These are phyloP conservation scores for Diaporthe ilicicola DNA, from an alignment of 2,329 filamentous ascomycete species.

Conservation along the genomic window DNA sequence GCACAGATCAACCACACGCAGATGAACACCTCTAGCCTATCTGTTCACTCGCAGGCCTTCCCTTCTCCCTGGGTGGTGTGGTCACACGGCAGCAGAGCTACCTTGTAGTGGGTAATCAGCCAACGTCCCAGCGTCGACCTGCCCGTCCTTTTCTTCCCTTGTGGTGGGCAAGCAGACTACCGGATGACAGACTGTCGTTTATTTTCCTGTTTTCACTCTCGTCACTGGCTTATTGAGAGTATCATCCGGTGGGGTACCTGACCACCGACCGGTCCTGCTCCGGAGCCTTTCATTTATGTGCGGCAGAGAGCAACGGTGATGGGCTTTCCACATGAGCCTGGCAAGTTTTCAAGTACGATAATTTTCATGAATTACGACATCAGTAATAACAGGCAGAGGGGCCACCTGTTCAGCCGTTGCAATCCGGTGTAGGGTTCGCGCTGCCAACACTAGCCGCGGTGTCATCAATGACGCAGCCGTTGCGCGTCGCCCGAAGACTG, in stretches of 20 bases:
- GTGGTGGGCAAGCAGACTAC: slow-evolving; percentile 5
- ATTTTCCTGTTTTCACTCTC: not conserved
- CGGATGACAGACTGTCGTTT: slow-evolving; percentile 4
- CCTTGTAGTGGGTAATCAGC: not conserved
- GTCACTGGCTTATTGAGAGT: slow-evolving; percentile 4
- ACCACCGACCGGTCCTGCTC: not conserved
- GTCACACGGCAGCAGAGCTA: slow-evolving; percentile 9
- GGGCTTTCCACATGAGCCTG: not conserved
- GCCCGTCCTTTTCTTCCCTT: not conserved
- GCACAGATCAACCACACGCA: slow-evolving; percentile 5
- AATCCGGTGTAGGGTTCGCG: not conserved
- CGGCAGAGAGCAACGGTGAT: not conserved
- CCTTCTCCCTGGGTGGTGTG: not conserved
- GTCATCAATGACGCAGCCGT: not conserved
- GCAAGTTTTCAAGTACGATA: not conserved
- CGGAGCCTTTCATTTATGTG: not conserved
- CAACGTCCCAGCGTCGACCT: not conserved
- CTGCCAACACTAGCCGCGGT: not conserved
- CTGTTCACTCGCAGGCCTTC: not conserved
- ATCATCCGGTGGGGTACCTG: not conserved
- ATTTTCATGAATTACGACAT: not conserved
- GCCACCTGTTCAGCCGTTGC: not conserved
- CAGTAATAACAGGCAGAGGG: not conserved
- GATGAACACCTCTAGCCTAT: slow-evolving; percentile 5
- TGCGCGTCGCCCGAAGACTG: slow-evolving; percentile 2